phyloP scores from a whole-genome alignment of 371 early-diverging fungal genomes.

The Mortierella sp. region DNA sequence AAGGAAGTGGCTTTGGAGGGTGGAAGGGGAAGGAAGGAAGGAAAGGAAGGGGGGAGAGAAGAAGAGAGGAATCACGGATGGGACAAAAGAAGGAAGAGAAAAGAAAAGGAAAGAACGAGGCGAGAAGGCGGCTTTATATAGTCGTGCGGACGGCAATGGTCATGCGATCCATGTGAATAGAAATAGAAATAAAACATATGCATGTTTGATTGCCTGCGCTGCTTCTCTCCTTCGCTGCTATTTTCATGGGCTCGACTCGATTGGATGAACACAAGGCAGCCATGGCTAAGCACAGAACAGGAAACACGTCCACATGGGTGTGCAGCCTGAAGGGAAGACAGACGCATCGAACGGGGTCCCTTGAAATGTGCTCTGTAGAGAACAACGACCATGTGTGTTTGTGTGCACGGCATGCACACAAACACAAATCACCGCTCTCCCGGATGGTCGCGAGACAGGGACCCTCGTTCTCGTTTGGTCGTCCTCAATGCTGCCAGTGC shows the following conservation, averaged over 20 bases:
- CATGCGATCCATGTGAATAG: conserved; percentile 6
- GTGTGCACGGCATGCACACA: background rate
- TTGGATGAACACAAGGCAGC: conserved; percentile 1
- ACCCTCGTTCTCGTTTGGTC: background rate
- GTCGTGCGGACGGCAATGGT: background rate
- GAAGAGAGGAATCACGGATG: background rate
- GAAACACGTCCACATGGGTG: background rate
- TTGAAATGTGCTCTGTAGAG: background rate
- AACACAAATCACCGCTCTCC: background rate
- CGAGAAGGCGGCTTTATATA: background rate
- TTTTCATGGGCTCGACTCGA: background rate
- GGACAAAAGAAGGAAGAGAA: conserved; percentile 1
- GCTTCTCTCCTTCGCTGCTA: background rate
- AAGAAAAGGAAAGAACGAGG: background rate
- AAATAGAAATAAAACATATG: background rate
- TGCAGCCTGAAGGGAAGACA: background rate
- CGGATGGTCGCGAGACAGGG: background rate
- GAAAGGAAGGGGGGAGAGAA: conserved; percentile 6
- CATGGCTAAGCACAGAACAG: background rate
- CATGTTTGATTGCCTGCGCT: too few species aligned
- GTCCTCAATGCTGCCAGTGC: background rate
- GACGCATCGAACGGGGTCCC: background rate
- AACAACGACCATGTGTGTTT: background rate
- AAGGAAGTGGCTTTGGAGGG: background rate
- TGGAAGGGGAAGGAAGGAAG: background rate